Evolutionary conservation across 2,329 filamentous ascomycete species (phyloP).

Genomic region (Aspergillus novoparasiticus): DNA sequence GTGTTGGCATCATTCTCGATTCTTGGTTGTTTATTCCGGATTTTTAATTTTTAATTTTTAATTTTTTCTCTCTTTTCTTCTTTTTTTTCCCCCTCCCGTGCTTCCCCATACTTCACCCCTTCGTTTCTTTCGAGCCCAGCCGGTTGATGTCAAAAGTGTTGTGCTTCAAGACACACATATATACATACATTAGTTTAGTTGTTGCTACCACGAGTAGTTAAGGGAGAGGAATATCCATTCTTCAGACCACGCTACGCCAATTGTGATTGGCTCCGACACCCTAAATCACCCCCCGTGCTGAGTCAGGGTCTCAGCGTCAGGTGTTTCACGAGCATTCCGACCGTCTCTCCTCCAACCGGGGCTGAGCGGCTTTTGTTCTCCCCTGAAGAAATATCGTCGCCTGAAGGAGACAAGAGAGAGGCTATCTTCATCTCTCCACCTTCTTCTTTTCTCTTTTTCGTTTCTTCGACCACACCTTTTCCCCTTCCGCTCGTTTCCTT

Average conservation of each 20-base stretch:
- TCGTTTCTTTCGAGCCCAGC: neutral
- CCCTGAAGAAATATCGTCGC: constrained; percentile 18
- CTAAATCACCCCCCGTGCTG: constrained; percentile 15
- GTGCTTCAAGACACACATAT: neutral
- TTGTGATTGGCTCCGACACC: constrained; percentile 10
- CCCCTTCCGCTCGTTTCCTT: constrained; percentile 13
- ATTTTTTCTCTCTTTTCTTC: neutral
- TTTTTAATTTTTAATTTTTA: neutral
- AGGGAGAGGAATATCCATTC: neutral
- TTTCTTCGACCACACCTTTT: constrained; percentile 6
- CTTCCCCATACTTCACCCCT: neutral
- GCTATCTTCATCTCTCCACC: constrained; percentile 11
- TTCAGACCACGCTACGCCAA: neutral
- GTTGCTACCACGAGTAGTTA: neutral
- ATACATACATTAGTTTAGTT: constrained; percentile 1
- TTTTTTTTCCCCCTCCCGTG: neutral
- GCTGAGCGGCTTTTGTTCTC: constrained; percentile 10
- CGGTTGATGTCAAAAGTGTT: neutral
- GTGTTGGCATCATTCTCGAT: constrained; percentile 1
- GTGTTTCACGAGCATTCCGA: constrained; percentile 24
- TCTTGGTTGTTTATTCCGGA: neutral
- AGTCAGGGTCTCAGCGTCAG: constrained; percentile 19
- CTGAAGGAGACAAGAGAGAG: constrained; percentile 8
- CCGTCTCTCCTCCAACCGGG: constrained; percentile 24
- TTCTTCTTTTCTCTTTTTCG: constrained; percentile 5